Percentiles rank a stretch among this genome's conserved stretches.
phyloP scores from a whole-genome alignment of 148 eudicot species.

The Vaccinium vitisidaea region DNA sequence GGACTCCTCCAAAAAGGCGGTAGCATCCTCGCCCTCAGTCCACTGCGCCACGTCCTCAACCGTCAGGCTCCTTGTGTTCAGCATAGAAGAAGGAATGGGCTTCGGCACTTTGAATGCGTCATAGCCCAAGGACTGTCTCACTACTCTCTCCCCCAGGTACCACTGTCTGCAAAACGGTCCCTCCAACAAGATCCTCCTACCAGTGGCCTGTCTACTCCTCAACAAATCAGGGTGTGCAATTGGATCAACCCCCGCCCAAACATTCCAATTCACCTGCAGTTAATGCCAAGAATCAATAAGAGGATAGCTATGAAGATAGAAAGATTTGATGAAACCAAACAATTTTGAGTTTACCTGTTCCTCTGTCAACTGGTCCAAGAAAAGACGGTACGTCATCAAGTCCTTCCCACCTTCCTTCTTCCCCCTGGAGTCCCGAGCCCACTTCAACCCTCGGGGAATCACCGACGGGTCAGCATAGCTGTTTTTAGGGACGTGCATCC shows the following conservation, averaged over 20 bases:
- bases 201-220: not conserved
- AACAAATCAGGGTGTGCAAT: not conserved
- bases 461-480: not conserved
- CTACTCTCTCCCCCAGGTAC: conserved; percentile 3
- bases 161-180: not conserved
- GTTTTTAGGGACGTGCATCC: not conserved
- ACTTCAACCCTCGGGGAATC: not conserved
- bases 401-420: not conserved
- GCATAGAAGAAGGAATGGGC: not conserved
- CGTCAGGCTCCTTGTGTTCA: not conserved
- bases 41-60: not conserved
- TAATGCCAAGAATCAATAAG: not conserved
- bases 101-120: not conserved
- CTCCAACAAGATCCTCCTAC: not conserved
- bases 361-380: not conserved
- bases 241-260: not conserved
- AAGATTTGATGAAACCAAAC: not conserved
- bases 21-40: not conserved
- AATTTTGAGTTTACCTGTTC: not conserved
- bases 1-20: not conserved
- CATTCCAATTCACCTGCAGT: not conserved
- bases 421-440: not conserved
- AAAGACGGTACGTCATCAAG: not conserved
- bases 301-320: not conserved
- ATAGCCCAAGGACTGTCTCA: not conserved